These are phyloP conservation scores for Penicillium sp. DNA, from an alignment of 2,329 filamentous ascomycete genomes.

Conservation along the genomic window DNA sequence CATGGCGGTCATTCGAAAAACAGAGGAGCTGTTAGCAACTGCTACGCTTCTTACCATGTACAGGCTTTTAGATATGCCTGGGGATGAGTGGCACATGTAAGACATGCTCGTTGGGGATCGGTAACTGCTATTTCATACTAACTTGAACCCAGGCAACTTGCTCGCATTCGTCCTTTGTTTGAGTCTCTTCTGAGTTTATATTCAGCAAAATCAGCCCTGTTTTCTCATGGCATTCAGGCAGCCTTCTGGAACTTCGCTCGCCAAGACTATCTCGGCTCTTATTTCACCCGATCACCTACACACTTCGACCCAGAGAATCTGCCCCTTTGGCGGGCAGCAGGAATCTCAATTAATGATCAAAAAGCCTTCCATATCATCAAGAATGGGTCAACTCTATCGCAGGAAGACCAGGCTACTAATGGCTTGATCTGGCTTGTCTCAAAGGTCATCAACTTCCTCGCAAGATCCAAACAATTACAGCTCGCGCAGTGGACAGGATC, in stretches of 20 bases:
- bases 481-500: slow-evolving; percentile 34
- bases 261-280: slow-evolving; percentile 61
- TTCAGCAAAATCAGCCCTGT: slow-evolving; percentile 21
- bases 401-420: slow-evolving; percentile 61
- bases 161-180: slow-evolving; percentile 58
- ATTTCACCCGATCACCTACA: slow-evolving; percentile 58
- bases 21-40: slow-evolving; percentile 60
- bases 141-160: slow-evolving; percentile 51
- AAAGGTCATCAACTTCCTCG: slow-evolving; percentile 63
- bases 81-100: slow-evolving; percentile 56
- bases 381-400: slow-evolving; percentile 42
- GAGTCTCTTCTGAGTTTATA: slow-evolving; percentile 42
- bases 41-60: slow-evolving; percentile 62
- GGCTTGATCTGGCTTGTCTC: slow-evolving; percentile 61
- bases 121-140: not conserved
- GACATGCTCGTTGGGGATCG: slow-evolving; percentile 4
- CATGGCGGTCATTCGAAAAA: slow-evolving; percentile 40
- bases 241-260: slow-evolving; percentile 65
- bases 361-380: slow-evolving; percentile 42
- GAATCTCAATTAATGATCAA: slow-evolving; percentile 53
- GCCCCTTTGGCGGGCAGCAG: slow-evolving; percentile 59
- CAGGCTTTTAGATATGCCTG: slow-evolving; percentile 61
- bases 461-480: slow-evolving; percentile 53
- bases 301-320: slow-evolving; percentile 58
- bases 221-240: slow-evolving; percentile 54